Evolutionary conservation across 257 asterid genomes (phyloP).

Genomic region (Schizonepeta tenuifolia): DNA sequence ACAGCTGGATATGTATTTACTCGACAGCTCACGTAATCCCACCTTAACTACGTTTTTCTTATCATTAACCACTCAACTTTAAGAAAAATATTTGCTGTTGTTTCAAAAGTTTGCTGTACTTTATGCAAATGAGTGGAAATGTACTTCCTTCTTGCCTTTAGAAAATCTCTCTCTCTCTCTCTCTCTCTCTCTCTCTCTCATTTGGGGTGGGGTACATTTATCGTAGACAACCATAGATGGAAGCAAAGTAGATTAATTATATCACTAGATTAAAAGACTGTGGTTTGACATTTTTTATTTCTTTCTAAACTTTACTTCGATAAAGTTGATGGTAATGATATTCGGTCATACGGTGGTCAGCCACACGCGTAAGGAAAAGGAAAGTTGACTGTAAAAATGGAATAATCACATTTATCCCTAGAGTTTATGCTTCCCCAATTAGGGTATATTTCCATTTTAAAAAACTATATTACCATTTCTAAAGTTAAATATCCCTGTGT

Average conservation of each 20-base stretch:
- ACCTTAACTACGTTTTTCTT: not conserved
- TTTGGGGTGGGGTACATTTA: not conserved
- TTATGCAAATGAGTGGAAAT: slow-evolving; percentile 26
- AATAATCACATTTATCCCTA: no score
- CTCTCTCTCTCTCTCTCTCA: not conserved
- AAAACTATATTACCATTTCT: no score
- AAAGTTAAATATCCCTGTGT: no score
- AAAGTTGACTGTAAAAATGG: no score
- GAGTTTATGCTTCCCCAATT: no score
- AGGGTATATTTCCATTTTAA: no score
- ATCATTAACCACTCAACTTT: slow-evolving; percentile 18
- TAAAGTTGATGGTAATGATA: no score
- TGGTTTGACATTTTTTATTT: no score
- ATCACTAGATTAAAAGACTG: no score
- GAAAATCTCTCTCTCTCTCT: slow-evolving; percentile 7
- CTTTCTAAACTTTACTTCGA: no score
- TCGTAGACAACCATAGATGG: not conserved
- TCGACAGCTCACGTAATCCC: slow-evolving; percentile 22
- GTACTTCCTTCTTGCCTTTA: slow-evolving; percentile 29
- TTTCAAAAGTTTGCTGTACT: slow-evolving; percentile 31
- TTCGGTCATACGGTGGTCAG: no score
- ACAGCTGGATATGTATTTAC: slow-evolving; percentile 25
- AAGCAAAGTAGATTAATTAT: not conserved
- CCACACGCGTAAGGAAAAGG: no score
- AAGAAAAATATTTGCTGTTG: not conserved